These are phyloP conservation scores for Monosporascus sp. DNA, from an alignment of 2,329 filamentous ascomycete genomes.

Conservation along the genomic window DNA sequence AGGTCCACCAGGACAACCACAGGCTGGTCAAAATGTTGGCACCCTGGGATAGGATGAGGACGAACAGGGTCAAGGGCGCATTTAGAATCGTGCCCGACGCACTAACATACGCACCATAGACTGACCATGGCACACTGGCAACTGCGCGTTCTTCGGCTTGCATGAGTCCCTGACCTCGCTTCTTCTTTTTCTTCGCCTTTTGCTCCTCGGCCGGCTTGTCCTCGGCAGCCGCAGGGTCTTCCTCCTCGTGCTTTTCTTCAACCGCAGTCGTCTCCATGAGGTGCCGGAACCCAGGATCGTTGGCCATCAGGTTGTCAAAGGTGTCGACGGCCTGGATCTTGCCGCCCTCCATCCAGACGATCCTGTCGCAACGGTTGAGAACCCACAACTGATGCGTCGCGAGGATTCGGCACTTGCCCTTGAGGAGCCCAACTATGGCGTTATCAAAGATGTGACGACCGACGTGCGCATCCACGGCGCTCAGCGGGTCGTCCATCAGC, in stretches of 20 bases:
- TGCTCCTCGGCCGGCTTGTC: slow-evolving; percentile 39
- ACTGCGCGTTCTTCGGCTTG: slow-evolving; percentile 63
- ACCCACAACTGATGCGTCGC: slow-evolving; percentile 96
- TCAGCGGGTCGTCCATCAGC: slow-evolving; percentile 65
- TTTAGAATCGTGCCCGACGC: slow-evolving; percentile 69
- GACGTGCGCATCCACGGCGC: slow-evolving; percentile 65
- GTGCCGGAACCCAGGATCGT: slow-evolving; percentile 71
- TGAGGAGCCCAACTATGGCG: slow-evolving; percentile 82
- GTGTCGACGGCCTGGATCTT: slow-evolving; percentile 81
- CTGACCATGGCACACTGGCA: slow-evolving; percentile 70
- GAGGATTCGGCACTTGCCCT: slow-evolving; percentile 83
- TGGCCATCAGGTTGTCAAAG: slow-evolving; percentile 78
- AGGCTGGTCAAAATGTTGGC: slow-evolving; percentile 83
- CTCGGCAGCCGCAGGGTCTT: slow-evolving; percentile 43
- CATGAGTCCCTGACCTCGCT: slow-evolving; percentile 62
- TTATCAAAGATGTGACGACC: slow-evolving; percentile 83
- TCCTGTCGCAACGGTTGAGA: slow-evolving; percentile 81
- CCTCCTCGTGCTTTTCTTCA: slow-evolving; percentile 54
- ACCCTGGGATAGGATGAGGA: slow-evolving; percentile 70
- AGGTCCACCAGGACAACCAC: slow-evolving; percentile 94
- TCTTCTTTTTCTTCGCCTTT: slow-evolving; percentile 49
- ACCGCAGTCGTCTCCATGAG: slow-evolving; percentile 82
- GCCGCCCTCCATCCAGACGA: slow-evolving; percentile 89
- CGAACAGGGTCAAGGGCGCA: slow-evolving; percentile 55
- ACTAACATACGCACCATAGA: slow-evolving; percentile 72